phyloP scores from a whole-genome alignment of 371 early-diverging fungal genomes.

The Saksenaea vasiformis region DNA sequence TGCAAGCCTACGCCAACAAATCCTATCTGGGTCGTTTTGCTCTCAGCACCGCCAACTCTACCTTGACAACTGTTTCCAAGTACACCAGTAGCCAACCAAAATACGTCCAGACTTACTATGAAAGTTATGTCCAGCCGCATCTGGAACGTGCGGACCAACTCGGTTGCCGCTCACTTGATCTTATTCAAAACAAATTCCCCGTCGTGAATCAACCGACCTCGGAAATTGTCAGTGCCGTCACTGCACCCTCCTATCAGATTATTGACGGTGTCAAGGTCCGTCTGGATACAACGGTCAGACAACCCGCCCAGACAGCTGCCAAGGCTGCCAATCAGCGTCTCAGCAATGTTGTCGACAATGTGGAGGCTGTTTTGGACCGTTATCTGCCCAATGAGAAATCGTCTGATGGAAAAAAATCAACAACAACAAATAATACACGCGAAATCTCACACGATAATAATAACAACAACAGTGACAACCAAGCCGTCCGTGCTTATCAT shows the following conservation, averaged over 20 bases:
- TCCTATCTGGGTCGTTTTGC: conserved; percentile 55
- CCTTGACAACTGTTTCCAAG: conserved; percentile 38
- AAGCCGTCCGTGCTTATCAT: conserved; percentile 36
- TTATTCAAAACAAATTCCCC: conserved; percentile 64
- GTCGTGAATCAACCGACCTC: conserved; percentile 60
- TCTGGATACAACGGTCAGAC: conserved; percentile 44
- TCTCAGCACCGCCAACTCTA: conserved; percentile 40
- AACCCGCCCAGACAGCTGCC: conserved; percentile 46
- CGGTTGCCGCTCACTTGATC: conserved; percentile 68
- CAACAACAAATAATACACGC: too few species aligned
- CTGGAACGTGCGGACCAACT: conserved; percentile 61
- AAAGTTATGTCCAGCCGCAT: conserved; percentile 54
- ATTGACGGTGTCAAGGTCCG: conserved; percentile 35
- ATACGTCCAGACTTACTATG: conserved; percentile 53
- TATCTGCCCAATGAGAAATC: conserved; percentile 43
- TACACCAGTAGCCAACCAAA: conserved; percentile 36
- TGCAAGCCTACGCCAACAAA: conserved; percentile 46
- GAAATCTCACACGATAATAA: conserved; percentile 19
- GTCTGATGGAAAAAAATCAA: too few species aligned
- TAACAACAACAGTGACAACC: conserved; percentile 42
- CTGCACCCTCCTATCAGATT: conserved; percentile 27
- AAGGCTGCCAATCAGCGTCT: conserved; percentile 48
- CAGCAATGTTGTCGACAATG: conserved; percentile 40
- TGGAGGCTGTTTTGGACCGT: conserved; percentile 49
- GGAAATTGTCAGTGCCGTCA: conserved; percentile 58